Evolutionary conservation across 2,329 filamentous ascomycete species (phyloP).

Genomic region (Bertia moriformis): DNA sequence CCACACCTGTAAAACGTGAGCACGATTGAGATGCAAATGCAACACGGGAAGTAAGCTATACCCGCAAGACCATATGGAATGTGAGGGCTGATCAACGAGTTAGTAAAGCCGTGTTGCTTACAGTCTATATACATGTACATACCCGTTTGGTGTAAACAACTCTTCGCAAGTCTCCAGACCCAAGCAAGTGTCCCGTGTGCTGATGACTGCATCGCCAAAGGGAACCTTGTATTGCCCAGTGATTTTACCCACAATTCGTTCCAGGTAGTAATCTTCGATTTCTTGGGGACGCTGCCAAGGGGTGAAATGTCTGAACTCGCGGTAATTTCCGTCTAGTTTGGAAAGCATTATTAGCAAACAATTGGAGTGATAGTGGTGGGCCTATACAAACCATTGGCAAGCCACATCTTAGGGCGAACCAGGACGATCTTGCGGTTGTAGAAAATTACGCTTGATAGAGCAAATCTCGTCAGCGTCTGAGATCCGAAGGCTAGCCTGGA

Average conservation of each 20-base stretch:
- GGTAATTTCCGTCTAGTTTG: constrained; percentile 14
- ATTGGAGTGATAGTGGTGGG: too few relatives aligned
- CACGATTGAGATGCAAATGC: constrained; percentile 9
- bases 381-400: constrained; percentile 19
- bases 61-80: neutral
- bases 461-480: neutral
- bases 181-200: constrained; percentile 21
- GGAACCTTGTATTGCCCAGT: constrained; percentile 18
- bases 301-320: constrained; percentile 24
- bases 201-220: constrained; percentile 23
- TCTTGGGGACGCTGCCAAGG: constrained; percentile 20
- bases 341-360: neutral
- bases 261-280: constrained; percentile 21
- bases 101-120: neutral
- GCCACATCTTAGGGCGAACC: constrained; percentile 12
- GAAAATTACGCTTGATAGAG: constrained; percentile 17
- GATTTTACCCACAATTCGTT: constrained; percentile 12
- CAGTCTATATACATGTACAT: neutral
- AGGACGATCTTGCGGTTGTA: constrained; percentile 12
- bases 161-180: constrained; percentile 25
- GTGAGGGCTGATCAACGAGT: neutral
- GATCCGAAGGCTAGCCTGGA: too few relatives aligned
- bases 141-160: constrained; percentile 11
- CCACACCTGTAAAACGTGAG: constrained; percentile 52
- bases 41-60: neutral